Evolutionary conservation across 202 grass and related monocot genomes (phyloP).

Genomic region (Setaria viridis): DNA sequence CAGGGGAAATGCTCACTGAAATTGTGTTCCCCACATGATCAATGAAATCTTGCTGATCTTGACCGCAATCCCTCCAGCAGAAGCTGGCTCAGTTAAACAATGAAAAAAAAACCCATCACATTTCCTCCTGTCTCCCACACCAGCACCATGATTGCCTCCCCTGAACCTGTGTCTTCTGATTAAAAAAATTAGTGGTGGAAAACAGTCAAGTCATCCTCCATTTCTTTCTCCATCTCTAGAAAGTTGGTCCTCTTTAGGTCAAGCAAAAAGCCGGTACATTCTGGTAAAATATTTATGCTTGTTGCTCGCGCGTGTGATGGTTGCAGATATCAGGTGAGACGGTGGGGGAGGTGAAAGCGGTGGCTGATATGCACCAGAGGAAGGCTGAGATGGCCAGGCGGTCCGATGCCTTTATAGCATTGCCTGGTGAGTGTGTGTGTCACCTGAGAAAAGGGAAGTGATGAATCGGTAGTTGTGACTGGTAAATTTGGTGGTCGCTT

Average conservation of each 20-base stretch:
- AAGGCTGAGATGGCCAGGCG: conserved; percentile 75
- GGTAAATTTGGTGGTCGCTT: conserved; percentile 31
- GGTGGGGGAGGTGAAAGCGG: conserved; percentile 67
- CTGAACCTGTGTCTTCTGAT: conserved; percentile 39
- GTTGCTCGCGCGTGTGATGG: conserved; percentile 24
- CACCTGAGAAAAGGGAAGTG: conserved; percentile 22
- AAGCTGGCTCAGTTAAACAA: conserved; percentile 40
- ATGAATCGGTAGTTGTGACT: conserved; percentile 23
- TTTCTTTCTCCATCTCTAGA: conserved; percentile 41
- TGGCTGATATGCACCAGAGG: conserved; percentile 68
- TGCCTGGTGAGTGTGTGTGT: conserved; percentile 61
- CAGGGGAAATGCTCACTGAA: conserved; percentile 52
- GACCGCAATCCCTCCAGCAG: conserved; percentile 38
- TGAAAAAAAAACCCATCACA: conserved; percentile 38
- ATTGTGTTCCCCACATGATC: conserved; percentile 48
- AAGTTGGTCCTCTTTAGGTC: conserved; percentile 38
- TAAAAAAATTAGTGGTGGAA: conserved; percentile 1
- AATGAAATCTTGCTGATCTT: conserved; percentile 50
- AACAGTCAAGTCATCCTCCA: conserved; percentile 17
- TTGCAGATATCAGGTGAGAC: conserved; percentile 72
- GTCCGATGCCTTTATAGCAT: conserved; percentile 74
- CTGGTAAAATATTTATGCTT: conserved; percentile 18
- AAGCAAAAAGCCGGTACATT: conserved; percentile 19
- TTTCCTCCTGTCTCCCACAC: conserved; percentile 33
- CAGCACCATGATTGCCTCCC: conserved; percentile 41